Evolutionary conservation across 176 grass and related monocot genomes (phyloP), one percentile per base, ranked within the genome.

Genomic region (Elymus sibiricus): DNA sequence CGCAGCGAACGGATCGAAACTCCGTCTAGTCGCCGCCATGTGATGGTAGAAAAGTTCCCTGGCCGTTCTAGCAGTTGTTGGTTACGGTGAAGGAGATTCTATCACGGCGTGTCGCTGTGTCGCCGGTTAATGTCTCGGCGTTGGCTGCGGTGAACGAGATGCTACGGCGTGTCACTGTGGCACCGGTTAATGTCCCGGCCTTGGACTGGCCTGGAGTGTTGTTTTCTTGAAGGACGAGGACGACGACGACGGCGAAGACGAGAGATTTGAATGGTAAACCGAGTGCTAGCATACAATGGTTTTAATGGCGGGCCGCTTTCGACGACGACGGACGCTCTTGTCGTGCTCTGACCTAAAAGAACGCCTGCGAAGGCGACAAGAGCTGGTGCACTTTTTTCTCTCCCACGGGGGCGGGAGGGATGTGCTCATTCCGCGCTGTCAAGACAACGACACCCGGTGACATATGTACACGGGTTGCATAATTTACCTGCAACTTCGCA

Each of bases 271-370:
- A 51, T 4, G 55, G 19, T 19, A 76, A 53, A 11, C 72, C 15
- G 44, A 8, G 55, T 0, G 55, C 55, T 58, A 4, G 44, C 72
- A 31, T 51, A 31, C 72, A 51, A 49, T 29, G 72, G 72, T 28
- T 75, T 75, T 75, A 75, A 75, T 76, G 72, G 72, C 72, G 26
- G 43, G 44, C 26, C 27, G 72, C 44, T 76, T 76, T 76, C 72
- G 26, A 15, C 4, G 5, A 19, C 3, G 26, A 76, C 28, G 72
- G 43, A 29, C 43, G 43, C 44, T 4, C 43, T 21, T 76, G 72
- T 76, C 17, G 72, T 51, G 19, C 55, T 51, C 44, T 1, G 72
- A 51, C 15, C 28, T 76, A 6, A 51, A 43, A 51, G 72, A 44
- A 75, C 72, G 72, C 72, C 43, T 10, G 44, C 72, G 72, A 75